phyloP scores from a whole-genome alignment of 306 rosid genomes.

The Glycyrrhiza uralensis region DNA sequence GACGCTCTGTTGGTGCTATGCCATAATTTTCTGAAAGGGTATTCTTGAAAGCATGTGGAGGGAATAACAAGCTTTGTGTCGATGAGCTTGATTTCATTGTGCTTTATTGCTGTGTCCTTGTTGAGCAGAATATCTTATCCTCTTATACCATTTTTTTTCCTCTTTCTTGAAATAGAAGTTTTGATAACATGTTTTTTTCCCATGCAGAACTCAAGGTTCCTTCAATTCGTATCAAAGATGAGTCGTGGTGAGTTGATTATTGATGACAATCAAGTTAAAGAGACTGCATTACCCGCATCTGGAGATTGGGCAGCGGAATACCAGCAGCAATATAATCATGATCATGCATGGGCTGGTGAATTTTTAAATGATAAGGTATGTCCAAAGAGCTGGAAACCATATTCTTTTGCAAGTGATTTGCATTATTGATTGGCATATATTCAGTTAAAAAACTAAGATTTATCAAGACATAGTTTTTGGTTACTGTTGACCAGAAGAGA shows the following conservation, averaged over 20 bases:
- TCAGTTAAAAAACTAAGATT: not conserved
- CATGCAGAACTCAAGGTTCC: conserved; percentile 88
- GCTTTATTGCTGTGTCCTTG: not conserved
- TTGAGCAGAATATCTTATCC: not conserved
- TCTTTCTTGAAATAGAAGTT: not conserved
- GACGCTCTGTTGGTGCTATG: not conserved
- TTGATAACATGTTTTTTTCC: conserved; percentile 22
- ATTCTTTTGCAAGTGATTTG: conserved; percentile 16
- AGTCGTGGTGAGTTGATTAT: conserved; percentile 91
- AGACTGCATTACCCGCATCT: conserved; percentile 48
- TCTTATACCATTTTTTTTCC: not conserved
- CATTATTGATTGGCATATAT: not conserved
- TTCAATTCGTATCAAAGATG: conserved; percentile 97
- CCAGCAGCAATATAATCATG: conserved; percentile 58
- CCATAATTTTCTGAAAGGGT: not conserved
- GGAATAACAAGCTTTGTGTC: not conserved
- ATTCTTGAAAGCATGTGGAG: not conserved
- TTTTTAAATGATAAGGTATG: conserved; percentile 54
- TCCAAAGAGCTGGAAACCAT: conserved; percentile 17
- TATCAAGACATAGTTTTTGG: not conserved
- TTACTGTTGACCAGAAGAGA: not conserved
- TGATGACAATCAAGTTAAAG: conserved; percentile 91
- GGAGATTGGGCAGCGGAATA: conserved; percentile 92
- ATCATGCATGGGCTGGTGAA: conserved; percentile 81
- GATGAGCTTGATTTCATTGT: conserved; percentile 1